Conservation (phyloP, 768 basidiomycete species). For the Rhodotorula graminis region DNA sequence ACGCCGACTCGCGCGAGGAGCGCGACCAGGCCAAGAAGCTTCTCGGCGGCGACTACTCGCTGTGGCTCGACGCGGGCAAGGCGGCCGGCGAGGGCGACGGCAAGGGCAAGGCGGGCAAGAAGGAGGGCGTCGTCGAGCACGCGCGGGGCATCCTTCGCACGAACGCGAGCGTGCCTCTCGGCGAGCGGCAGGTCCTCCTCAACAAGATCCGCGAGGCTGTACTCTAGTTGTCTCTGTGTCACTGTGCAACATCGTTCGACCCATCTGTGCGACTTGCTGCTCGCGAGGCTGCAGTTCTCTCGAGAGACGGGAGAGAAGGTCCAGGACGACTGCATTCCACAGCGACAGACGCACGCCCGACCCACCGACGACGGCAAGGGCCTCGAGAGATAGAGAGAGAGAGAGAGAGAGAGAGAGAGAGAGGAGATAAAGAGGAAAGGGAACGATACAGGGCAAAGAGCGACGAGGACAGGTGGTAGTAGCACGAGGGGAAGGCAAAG, state of each 20-base stretch:
- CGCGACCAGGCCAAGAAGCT: slow-evolving; percentile 18
- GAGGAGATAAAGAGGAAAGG: background rate
- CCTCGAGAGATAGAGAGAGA: background rate
- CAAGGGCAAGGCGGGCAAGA: too few species aligned
- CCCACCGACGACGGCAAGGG: background rate
- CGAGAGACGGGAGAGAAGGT: background rate
- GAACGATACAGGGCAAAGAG: background rate
- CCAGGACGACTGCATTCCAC: background rate
- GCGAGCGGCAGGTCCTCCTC: slow-evolving; percentile 9
- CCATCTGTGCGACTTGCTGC: background rate
- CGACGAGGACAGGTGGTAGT: background rate
- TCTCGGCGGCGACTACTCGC: slow-evolving; percentile 24
- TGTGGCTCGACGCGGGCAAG: slow-evolving; percentile 6
- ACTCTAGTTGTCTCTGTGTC: background rate
- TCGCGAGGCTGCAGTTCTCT: background rate
- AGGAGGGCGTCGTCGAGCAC: slow-evolving; percentile 12
- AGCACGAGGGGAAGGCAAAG: background rate
- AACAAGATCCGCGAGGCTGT: slow-evolving; percentile 22
- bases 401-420: background rate
- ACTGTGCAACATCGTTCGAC: background rate
- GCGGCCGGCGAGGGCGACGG: background rate
- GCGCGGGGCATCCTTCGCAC: slow-evolving; percentile 3
- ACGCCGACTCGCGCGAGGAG: slow-evolving; percentile 10
- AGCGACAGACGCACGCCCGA: background rate
- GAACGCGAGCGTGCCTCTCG: slow-evolving; percentile 18